Evolutionary conservation across 1,139 yeast genomes (phyloP).

Genomic region (Geotrichum bryndzae): DNA sequence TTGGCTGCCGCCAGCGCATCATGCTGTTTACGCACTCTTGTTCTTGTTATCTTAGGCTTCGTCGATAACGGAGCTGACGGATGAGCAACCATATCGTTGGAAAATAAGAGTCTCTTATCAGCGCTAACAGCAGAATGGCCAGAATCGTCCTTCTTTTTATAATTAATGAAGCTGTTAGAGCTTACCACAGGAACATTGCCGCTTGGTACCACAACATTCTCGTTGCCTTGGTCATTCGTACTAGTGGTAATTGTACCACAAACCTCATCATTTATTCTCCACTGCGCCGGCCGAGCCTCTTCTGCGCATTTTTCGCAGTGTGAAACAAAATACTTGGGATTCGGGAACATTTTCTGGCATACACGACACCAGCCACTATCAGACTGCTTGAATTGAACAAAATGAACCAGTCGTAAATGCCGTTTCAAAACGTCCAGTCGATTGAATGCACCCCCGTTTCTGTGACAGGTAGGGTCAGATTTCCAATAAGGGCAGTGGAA

Average conservation of each 20-base stretch:
- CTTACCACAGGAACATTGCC: not conserved
- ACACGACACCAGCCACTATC: constrained; percentile 63
- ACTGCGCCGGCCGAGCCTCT: constrained; percentile 32
- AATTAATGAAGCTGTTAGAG: not conserved
- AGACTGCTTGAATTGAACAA: constrained; percentile 41
- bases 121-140: not conserved
- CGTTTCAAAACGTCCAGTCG: constrained; percentile 65
- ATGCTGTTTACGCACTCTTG: constrained; percentile 13
- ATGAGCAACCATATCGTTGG: not conserved
- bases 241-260: constrained; percentile 75
- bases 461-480: constrained; percentile 60
- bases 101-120: not conserved
- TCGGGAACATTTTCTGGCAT: constrained; percentile 54
- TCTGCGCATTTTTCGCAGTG: constrained; percentile 63
- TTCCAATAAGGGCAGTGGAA: constrained; percentile 70
- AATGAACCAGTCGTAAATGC: constrained; percentile 62
- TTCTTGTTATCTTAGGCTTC: constrained; percentile 13
- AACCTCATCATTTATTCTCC: constrained; percentile 38
- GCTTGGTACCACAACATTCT: not conserved
- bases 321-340: constrained; percentile 53
- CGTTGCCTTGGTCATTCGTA: constrained; percentile 29
- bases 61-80: not conserved
- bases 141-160: not conserved
- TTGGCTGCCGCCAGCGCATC: constrained; percentile 12
- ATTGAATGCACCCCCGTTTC: constrained; percentile 66